Percentiles rank a stretch among this genome's conserved stretches.
Conservation (phyloP, 2,329 filamentous ascomycete species). For the Graphilbum sp. region DNA sequence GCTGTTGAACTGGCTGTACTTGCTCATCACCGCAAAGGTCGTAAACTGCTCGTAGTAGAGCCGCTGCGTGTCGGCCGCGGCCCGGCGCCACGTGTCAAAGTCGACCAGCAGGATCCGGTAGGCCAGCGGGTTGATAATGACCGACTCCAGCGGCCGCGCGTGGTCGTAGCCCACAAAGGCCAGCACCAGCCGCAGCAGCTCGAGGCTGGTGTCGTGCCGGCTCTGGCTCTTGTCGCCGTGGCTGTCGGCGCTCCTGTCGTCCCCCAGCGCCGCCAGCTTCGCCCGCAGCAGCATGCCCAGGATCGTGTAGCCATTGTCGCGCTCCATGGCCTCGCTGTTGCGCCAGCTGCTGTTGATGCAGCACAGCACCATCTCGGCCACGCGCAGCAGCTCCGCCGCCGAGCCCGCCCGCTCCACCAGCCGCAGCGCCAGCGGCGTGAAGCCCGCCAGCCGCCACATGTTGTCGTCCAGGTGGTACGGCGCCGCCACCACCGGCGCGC, state of each 20-base stretch:
- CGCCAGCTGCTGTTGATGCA: constrained; percentile 86
- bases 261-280: constrained; percentile 48
- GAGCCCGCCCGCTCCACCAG: constrained; percentile 63
- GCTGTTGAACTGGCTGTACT: constrained; percentile 83
- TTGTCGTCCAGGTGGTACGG: constrained; percentile 83
- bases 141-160: constrained; percentile 63
- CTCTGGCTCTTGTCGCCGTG: constrained; percentile 13
- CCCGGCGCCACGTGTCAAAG: constrained; percentile 80
- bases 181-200: constrained; percentile 62
- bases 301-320: constrained; percentile 84
- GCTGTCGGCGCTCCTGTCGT: constrained; percentile 16
- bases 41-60: constrained; percentile 89
- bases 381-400: constrained; percentile 53
- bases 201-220: constrained; percentile 26
- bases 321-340: constrained; percentile 96
- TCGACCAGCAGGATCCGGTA: constrained; percentile 88
- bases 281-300: constrained; percentile 68
- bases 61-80: constrained; percentile 59
- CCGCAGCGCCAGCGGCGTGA: constrained; percentile 69
- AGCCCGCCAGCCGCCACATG: constrained; percentile 84
- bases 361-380: constrained; percentile 70
- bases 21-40: constrained; percentile 76
- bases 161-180: constrained; percentile 81
- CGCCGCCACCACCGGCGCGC: constrained; percentile 63
- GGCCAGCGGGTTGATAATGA: constrained; percentile 89